Evolutionary conservation across 768 basidiomycete species (phyloP).

Genomic region (Trametes cubensis): DNA sequence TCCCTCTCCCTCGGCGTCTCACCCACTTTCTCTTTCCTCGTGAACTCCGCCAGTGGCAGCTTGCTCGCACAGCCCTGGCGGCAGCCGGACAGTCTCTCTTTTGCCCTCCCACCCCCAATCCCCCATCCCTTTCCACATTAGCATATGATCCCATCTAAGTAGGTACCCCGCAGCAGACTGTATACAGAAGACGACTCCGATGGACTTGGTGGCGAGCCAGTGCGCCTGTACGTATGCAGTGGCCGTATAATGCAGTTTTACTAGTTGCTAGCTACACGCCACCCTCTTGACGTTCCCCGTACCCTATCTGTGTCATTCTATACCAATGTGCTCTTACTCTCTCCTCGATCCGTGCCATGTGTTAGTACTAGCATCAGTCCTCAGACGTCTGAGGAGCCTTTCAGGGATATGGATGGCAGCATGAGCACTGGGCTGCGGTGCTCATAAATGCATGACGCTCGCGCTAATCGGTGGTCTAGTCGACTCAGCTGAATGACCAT

Average conservation of each 20-base stretch:
- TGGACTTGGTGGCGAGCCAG: background rate
- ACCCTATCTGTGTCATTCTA: slow-evolving; percentile 12
- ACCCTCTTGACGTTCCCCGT: slow-evolving; percentile 1
- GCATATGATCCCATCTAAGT: background rate
- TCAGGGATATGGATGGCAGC: too few species aligned
- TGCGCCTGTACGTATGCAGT: background rate
- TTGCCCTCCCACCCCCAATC: background rate
- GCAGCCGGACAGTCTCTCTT: slow-evolving; percentile 8
- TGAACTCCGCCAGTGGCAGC: slow-evolving; percentile 12
- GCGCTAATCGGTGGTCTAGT: too few species aligned
- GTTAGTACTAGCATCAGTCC: too few species aligned
- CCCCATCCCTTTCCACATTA: background rate
- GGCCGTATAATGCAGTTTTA: background rate
- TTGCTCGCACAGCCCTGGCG: slow-evolving; percentile 14
- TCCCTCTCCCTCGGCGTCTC: slow-evolving; percentile 1
- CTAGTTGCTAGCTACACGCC: slow-evolving; percentile 1
- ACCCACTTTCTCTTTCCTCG: background rate
- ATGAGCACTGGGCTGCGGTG: too few species aligned
- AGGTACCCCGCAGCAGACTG: slow-evolving; percentile 1
- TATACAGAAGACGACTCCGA: background rate
- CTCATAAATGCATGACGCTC: too few species aligned
- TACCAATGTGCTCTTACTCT: slow-evolving; percentile 17
- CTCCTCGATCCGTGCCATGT: too few species aligned
- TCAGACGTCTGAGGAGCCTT: too few species aligned
- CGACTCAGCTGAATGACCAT: too few species aligned